Evolutionary conservation across 768 basidiomycete genomes (phyloP).

Genomic region (Lentinula sp.): DNA sequence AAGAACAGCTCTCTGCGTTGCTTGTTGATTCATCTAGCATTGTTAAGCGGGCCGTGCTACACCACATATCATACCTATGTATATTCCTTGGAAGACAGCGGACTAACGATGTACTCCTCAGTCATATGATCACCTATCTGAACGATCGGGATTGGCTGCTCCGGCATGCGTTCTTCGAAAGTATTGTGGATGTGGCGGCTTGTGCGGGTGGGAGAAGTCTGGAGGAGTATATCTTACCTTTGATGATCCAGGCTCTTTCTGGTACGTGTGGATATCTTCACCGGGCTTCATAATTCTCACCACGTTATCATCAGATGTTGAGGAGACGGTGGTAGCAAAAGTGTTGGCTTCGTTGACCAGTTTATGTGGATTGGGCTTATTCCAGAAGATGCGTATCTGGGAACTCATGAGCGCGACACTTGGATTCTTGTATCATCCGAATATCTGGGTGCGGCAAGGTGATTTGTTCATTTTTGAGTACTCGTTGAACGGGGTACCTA

Average conservation of each 20-base stretch:
- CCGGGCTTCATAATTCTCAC: background rate
- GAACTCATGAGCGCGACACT: slow-evolving; percentile 86
- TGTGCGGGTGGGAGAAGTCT: slow-evolving; percentile 88
- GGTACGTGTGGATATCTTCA: slow-evolving; percentile 41
- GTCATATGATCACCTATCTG: slow-evolving; percentile 80
- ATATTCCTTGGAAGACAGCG: slow-evolving; percentile 89
- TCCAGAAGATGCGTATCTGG: slow-evolving; percentile 96
- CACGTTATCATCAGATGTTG: slow-evolving; percentile 59
- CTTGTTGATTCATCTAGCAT: slow-evolving; percentile 85
- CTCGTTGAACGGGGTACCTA: background rate
- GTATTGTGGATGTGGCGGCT: slow-evolving; percentile 91
- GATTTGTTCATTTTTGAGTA: background rate
- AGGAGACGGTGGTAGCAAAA: slow-evolving; percentile 89
- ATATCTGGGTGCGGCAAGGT: slow-evolving; percentile 95
- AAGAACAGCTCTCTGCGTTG: slow-evolving; percentile 81
- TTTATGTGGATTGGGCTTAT: slow-evolving; percentile 83
- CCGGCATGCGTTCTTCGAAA: slow-evolving; percentile 90
- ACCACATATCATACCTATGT: slow-evolving; percentile 83
- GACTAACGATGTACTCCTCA: slow-evolving; percentile 92
- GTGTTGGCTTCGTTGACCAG: slow-evolving; percentile 86
- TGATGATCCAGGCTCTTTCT: slow-evolving; percentile 93
- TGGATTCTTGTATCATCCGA: slow-evolving; percentile 92
- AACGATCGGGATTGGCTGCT: slow-evolving; percentile 93
- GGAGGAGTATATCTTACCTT: slow-evolving; percentile 94
- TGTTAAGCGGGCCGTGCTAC: slow-evolving; percentile 87